A percentile compares a stretch with the other conserved stretches of the same genome.
Conservation (phyloP, 164 flowering plant species). For the Magnolia kwangsiensis region DNA sequence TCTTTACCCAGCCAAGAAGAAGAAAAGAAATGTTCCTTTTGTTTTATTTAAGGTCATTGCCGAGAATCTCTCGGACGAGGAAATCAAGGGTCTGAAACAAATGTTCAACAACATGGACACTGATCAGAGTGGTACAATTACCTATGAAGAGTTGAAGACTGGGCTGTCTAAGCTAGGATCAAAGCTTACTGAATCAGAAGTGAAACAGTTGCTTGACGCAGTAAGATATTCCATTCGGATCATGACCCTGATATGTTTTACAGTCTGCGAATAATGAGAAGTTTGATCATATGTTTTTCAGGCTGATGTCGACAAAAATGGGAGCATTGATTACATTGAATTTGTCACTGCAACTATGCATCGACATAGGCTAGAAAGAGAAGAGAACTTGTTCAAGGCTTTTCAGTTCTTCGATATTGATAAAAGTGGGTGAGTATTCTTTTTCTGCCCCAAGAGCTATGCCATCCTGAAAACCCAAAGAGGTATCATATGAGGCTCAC, state of each 20-base stretch:
- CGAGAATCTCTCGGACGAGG: conserved; percentile 73
- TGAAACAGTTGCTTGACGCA: conserved; percentile 84
- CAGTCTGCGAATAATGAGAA: not conserved
- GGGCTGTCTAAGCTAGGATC: conserved; percentile 88
- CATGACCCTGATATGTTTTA: not conserved
- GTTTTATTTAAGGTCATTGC: conserved; percentile 67
- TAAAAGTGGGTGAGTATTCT: conserved; percentile 64
- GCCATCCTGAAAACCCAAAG: not conserved
- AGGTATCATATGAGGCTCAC: not conserved
- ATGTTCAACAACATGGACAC: conserved; percentile 95
- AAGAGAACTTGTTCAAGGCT: conserved; percentile 67
- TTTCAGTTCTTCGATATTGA: conserved; percentile 82
- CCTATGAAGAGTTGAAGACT: conserved; percentile 69
- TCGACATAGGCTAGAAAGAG: conserved; percentile 75
- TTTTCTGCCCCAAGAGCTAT: not conserved
- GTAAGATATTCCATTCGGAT: conserved; percentile 35
- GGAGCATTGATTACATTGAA: conserved; percentile 80
- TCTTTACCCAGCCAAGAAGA: not conserved
- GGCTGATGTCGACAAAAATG: conserved; percentile 88
- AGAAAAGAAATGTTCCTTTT: not conserved
- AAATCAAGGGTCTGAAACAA: conserved; percentile 76
- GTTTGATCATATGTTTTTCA: conserved; percentile 21
- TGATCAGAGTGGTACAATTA: conserved; percentile 80
- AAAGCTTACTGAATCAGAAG: conserved; percentile 65
- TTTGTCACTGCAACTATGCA: conserved; percentile 92